Evolutionary conservation across 805 yeast species (phyloP).

Genomic region (Candida endomychidarum): DNA sequence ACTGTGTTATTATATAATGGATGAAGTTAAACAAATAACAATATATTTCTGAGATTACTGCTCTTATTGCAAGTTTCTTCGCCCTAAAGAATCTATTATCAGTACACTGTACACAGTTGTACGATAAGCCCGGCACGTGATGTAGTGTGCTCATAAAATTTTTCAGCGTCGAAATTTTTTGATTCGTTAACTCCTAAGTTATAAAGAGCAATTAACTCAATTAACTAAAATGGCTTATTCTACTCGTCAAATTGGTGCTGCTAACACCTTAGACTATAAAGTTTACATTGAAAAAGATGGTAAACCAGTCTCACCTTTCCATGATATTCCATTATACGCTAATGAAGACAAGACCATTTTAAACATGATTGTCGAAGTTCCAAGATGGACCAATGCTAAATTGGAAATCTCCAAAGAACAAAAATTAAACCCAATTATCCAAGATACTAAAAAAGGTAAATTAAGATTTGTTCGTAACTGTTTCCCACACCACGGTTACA

Average conservation of each 20-base stretch:
- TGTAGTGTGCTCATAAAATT: slow-evolving; percentile 3
- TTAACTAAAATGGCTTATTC: slow-evolving; percentile 63
- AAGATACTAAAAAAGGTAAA: slow-evolving; percentile 97
- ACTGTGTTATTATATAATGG: too few species aligned
- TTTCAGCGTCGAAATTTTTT: slow-evolving; percentile 6
- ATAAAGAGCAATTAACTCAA: slow-evolving; percentile 1
- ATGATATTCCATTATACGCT: slow-evolving; percentile 74
- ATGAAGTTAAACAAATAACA: too few species aligned
- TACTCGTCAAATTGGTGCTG: slow-evolving; percentile 92
- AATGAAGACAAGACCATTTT: slow-evolving; percentile 83
- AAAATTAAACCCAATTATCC: slow-evolving; percentile 87
- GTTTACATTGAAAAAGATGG: slow-evolving; percentile 92
- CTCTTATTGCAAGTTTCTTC: too few species aligned
- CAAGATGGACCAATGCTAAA: slow-evolving; percentile 98
- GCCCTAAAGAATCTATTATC: not conserved
- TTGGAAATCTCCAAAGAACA: slow-evolving; percentile 88
- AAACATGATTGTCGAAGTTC: slow-evolving; percentile 90
- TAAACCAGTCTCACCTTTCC: slow-evolving; percentile 93
- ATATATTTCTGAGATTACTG: too few species aligned
- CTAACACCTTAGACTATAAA: slow-evolving; percentile 91
- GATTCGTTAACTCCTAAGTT: not conserved
- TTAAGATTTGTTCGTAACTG: slow-evolving; percentile 94
- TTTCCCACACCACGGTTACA: slow-evolving; percentile 98
- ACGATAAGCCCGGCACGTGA: slow-evolving; percentile 1
- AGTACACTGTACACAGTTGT: not conserved